Evolutionary conservation across 2,329 filamentous ascomycete species (phyloP).

Genomic region (Verticillium alfalfae): DNA sequence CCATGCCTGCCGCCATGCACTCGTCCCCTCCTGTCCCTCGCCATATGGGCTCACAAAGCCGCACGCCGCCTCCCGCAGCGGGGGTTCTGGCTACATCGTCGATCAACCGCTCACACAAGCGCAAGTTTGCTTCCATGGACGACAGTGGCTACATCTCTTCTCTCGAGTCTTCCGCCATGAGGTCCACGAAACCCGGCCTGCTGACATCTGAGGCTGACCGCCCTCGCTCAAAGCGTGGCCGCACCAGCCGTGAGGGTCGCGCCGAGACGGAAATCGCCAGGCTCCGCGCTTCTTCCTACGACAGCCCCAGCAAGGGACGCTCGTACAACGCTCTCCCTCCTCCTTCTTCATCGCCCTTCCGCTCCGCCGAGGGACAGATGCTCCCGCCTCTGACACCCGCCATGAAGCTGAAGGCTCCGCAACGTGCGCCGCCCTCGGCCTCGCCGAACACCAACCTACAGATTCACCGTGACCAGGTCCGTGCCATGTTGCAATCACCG

Average conservation of each 20-base stretch:
- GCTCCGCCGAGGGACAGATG: slow-evolving; percentile 52
- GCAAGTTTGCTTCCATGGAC: slow-evolving; percentile 72
- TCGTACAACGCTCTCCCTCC: slow-evolving; percentile 46
- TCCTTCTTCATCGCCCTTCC: slow-evolving; percentile 64
- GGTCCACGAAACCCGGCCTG: slow-evolving; percentile 60
- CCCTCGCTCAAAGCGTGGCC: slow-evolving; percentile 66
- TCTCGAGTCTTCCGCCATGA: slow-evolving; percentile 81
- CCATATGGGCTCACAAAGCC: slow-evolving; percentile 52
- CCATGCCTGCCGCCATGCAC: slow-evolving; percentile 65
- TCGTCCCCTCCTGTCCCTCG: slow-evolving; percentile 83
- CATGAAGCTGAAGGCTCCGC: slow-evolving; percentile 68
- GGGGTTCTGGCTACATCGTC: slow-evolving; percentile 54
- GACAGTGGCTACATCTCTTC: slow-evolving; percentile 98
- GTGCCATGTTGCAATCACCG: slow-evolving; percentile 75
- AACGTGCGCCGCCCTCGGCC: slow-evolving; percentile 62
- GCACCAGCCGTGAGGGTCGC: slow-evolving; percentile 46
- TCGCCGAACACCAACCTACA: slow-evolving; percentile 91
- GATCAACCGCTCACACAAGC: slow-evolving; percentile 63
- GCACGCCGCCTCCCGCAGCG: slow-evolving; percentile 69
- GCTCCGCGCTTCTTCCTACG: slow-evolving; percentile 85
- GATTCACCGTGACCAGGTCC: slow-evolving; percentile 79
- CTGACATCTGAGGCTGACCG: slow-evolving; percentile 75
- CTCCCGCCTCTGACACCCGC: slow-evolving; percentile 77
- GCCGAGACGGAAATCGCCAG: slow-evolving; percentile 95
- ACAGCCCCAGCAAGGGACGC: slow-evolving; percentile 75